These are phyloP conservation scores for Sporothrix luriei DNA, from an alignment of 2,329 filamentous ascomycete species.

Conservation along the genomic window DNA sequence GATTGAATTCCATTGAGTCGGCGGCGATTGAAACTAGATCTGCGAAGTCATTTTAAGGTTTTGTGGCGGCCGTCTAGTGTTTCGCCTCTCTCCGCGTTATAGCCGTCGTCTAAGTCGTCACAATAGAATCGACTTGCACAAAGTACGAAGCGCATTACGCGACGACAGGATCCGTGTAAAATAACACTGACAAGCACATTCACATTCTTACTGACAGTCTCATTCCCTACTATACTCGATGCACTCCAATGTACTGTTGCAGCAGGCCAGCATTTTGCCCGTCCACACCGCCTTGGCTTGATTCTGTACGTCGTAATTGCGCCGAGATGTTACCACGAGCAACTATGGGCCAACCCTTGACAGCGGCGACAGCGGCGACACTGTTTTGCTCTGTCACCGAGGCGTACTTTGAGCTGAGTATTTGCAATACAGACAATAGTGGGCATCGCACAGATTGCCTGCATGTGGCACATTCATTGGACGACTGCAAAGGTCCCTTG, in stretches of 20 bases:
- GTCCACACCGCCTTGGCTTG: too few species aligned
- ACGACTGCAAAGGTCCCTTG: too few species aligned
- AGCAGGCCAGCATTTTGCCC: too few species aligned
- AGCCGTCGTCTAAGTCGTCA: slow-evolving; percentile 6
- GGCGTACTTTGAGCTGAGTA: neutral
- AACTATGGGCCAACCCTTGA: too few species aligned
- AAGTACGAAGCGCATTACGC: neutral
- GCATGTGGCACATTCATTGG: too few species aligned
- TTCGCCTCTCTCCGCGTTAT: neutral
- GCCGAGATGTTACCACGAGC: too few species aligned
- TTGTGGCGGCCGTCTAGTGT: neutral
- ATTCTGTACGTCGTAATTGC: too few species aligned
- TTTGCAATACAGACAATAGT: too few species aligned
- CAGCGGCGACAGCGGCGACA: too few species aligned
- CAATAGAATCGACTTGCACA: neutral
- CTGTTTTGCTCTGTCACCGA: neutral
- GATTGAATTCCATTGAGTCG: neutral
- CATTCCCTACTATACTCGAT: too few species aligned
- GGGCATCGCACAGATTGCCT: too few species aligned
- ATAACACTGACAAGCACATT: neutral
- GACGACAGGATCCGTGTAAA: neutral
- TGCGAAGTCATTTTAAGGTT: neutral
- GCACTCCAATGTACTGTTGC: too few species aligned
- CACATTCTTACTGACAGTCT: neutral
- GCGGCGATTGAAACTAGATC: neutral